Conservation (phyloP, 2,329 filamentous ascomycete species). For the Gaeumannomyces tritici region DNA sequence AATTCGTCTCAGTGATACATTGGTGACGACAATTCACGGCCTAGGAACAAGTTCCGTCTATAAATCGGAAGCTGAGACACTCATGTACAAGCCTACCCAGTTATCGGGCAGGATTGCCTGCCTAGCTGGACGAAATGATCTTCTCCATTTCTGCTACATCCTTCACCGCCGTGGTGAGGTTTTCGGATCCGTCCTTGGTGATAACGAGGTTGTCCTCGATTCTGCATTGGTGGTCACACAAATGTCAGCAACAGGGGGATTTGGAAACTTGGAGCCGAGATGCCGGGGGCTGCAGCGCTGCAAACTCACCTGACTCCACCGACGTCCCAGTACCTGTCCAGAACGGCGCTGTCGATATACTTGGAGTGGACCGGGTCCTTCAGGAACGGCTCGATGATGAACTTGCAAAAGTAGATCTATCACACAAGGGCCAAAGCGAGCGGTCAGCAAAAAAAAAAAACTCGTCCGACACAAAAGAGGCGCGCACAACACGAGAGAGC, state of each 20-base stretch:
- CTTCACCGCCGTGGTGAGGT: conserved; percentile 56
- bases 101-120: no score
- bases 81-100: no score
- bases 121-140: conserved; percentile 29
- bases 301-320: conserved; percentile 53
- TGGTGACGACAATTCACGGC: no score
- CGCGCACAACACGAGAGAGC: background rate
- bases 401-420: conserved; percentile 80
- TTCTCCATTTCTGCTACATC: conserved; percentile 48
- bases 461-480: no score
- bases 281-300: conserved; percentile 13
- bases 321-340: conserved; percentile 75
- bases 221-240: conserved; percentile 18
- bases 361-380: conserved; percentile 60
- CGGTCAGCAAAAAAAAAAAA: no score
- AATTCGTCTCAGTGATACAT: no score
- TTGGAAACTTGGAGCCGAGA: background rate
- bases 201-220: conserved; percentile 58
- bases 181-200: conserved; percentile 50
- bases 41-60: no score
- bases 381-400: conserved; percentile 76
- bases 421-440: background rate
- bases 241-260: background rate
- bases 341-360: conserved; percentile 64
- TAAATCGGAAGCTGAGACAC: no score